Conservation (phyloP, 345 rosid genomes). For the Gossypium australe region DNA sequence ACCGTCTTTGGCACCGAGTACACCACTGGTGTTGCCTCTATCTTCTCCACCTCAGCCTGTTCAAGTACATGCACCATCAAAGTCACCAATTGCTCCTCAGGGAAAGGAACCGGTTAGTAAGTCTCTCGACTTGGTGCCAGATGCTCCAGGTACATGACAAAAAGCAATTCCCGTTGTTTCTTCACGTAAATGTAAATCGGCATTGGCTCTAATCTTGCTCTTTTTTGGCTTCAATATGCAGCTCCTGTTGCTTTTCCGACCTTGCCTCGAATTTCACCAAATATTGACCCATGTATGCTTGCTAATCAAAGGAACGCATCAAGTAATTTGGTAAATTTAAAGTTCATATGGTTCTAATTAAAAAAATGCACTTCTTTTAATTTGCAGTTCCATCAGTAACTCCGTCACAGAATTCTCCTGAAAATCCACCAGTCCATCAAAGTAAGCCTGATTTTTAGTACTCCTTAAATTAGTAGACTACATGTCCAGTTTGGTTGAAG, state of each 20-base stretch:
- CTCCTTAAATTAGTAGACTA: not conserved
- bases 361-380: conserved; percentile 4
- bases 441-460: conserved; percentile 5
- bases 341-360: conserved; percentile 4
- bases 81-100: conserved; percentile 25
- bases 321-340: not conserved
- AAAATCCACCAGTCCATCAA: conserved; percentile 21
- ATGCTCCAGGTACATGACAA: conserved; percentile 33
- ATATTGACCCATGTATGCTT: conserved; percentile 24
- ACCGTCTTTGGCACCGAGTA: conserved; percentile 29
- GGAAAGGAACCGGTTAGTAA: conserved; percentile 27
- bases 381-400: conserved; percentile 6
- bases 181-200: conserved; percentile 19
- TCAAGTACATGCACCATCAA: conserved; percentile 20
- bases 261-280: conserved; percentile 20
- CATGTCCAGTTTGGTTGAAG: conserved; percentile 1
- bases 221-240: conserved; percentile 11
- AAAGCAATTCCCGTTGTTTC: conserved; percentile 13
- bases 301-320: not conserved
- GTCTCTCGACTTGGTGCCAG: conserved; percentile 32
- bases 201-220: conserved; percentile 1
- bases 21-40: conserved; percentile 32
- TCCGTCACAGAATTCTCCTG: conserved; percentile 9
- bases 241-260: conserved; percentile 16
- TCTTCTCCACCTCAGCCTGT: conserved; percentile 36